phyloP scores from a whole-genome alignment of 176 grass and related monocot genomes.

The Typha latifolia region DNA sequence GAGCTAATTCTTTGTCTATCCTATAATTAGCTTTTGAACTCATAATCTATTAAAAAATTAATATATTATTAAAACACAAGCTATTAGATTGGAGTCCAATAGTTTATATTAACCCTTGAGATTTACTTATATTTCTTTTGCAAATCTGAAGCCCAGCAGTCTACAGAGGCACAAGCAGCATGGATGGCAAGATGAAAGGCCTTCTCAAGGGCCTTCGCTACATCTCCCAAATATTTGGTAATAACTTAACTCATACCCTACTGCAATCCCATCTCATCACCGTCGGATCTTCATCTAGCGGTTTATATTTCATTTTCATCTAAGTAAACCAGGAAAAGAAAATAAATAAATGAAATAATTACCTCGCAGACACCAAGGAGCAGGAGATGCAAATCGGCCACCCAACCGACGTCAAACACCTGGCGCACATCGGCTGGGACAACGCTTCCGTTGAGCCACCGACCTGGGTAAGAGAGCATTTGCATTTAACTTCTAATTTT shows the following conservation, averaged over 20 bases:
- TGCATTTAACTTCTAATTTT: no score
- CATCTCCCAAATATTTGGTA: conserved; percentile 94
- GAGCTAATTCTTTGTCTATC: no score
- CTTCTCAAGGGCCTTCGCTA: conserved; percentile 94
- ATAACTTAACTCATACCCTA: no score
- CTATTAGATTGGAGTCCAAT: no score
- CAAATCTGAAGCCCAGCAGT: no score
- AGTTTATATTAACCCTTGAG: no score
- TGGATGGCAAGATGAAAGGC: conserved; percentile 92
- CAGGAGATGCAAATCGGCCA: conserved; percentile 82
- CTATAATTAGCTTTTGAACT: no score
- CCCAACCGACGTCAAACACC: conserved; percentile 95
- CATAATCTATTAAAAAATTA: no score
- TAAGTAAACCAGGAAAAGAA: background rate
- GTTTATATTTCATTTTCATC: background rate
- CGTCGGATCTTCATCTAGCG: background rate
- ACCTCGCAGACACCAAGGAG: conserved; percentile 47
- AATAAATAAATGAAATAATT: background rate
- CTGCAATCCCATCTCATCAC: background rate
- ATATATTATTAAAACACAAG: no score
- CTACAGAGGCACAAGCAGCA: background rate
- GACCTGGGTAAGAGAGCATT: conserved; percentile 44
- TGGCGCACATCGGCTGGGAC: conserved; percentile 94
- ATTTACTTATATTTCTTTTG: no score
- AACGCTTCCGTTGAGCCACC: conserved; percentile 38